phyloP scores from a whole-genome alignment of 2,329 filamentous ascomycete species.

The Podosphaera xanthii region DNA sequence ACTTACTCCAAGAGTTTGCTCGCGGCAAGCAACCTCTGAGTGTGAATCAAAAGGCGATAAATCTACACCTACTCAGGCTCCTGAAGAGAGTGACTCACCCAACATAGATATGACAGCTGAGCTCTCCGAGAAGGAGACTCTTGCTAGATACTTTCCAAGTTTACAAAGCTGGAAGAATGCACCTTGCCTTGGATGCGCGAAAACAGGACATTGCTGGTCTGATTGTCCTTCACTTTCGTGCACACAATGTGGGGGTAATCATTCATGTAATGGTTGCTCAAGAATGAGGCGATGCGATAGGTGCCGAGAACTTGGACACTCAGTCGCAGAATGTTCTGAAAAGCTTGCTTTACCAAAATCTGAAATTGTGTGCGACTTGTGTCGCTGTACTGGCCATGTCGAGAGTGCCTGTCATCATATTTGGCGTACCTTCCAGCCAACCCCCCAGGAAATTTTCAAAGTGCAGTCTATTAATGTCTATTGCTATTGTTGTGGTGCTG shows the following conservation, averaged over 20 bases:
- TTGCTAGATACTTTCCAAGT: conserved; percentile 15
- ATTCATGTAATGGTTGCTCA: conserved; percentile 29
- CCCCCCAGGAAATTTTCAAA: conserved; percentile 21
- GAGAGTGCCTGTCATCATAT: conserved; percentile 36
- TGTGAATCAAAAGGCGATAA: not conserved
- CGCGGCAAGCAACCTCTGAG: not conserved
- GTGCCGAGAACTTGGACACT: conserved; percentile 41
- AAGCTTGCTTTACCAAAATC: conserved; percentile 28
- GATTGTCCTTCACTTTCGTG: conserved; percentile 26
- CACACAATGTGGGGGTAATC: conserved; percentile 23
- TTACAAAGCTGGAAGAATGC: conserved; percentile 2
- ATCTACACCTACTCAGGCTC: not conserved
- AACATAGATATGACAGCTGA: conserved; percentile 3
- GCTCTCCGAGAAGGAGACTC: conserved; percentile 25
- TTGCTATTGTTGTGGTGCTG: conserved; percentile 32
- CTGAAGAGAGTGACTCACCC: not conserved
- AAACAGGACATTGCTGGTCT: conserved; percentile 22
- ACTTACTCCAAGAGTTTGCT: not conserved
- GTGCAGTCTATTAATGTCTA: conserved; percentile 27
- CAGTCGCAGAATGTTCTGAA: conserved; percentile 26
- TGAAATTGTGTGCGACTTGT: conserved; percentile 37
- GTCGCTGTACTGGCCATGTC: conserved; percentile 29
- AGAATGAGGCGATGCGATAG: conserved; percentile 27
- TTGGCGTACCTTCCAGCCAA: conserved; percentile 32
- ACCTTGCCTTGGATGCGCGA: conserved; percentile 28